phyloP scores from a whole-genome alignment of 352 stramenopile species.

The Globisporangium iwayamae region DNA sequence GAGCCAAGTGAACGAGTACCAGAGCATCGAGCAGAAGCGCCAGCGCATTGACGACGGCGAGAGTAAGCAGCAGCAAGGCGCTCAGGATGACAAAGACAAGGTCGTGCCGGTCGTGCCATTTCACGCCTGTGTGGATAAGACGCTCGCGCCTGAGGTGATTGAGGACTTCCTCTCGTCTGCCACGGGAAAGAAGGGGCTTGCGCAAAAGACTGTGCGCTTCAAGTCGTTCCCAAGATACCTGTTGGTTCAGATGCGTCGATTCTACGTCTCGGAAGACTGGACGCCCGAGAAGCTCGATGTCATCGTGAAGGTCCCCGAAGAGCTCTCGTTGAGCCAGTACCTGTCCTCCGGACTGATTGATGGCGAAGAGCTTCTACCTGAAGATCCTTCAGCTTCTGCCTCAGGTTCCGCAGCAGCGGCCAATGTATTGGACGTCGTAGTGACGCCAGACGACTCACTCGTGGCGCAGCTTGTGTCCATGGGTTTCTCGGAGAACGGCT shows the following conservation, averaged over 20 bases:
- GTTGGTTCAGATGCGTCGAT: constrained; percentile 95
- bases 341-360: constrained; percentile 80
- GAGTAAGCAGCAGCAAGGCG: constrained; percentile 25
- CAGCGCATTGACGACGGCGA: constrained; percentile 78
- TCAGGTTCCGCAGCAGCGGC: constrained; percentile 18
- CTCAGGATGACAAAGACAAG: constrained; percentile 23
- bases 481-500: constrained; percentile 98
- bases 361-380: constrained; percentile 87
- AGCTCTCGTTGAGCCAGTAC: constrained; percentile 79
- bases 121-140: constrained; percentile 92
- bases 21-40: constrained; percentile 80
- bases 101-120: constrained; percentile 92
- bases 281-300: constrained; percentile 97
- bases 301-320: constrained; percentile 93
- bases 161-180: constrained; percentile 87
- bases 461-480: constrained; percentile 96
- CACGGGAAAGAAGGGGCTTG: constrained; percentile 72
- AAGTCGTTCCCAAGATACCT: constrained; percentile 96
- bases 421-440: constrained; percentile 13
- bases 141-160: constrained; percentile 87
- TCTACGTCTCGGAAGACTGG: constrained; percentile 96
- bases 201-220: constrained; percentile 86
- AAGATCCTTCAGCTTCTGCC: constrained; percentile 27
- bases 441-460: constrained; percentile 87
- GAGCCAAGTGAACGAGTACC: constrained; percentile 81